Conservation (phyloP, 352 stramenopile genomes). For the Detonula confervacea region DNA sequence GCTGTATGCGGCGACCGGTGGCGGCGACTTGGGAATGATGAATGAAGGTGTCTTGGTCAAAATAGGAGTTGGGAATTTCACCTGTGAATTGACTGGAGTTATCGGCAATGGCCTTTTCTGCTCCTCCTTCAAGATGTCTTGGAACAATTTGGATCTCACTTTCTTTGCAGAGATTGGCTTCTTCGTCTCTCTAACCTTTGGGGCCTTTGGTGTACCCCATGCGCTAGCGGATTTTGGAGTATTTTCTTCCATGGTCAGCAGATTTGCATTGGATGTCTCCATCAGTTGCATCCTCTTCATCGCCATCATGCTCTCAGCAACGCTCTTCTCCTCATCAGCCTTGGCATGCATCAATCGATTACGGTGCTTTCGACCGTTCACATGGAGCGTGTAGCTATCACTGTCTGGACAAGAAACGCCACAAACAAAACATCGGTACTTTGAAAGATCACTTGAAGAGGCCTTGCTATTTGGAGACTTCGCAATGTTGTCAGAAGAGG, state of each 20-base stretch:
- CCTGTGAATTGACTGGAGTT: not conserved
- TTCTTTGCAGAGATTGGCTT: slow-evolving; percentile 10
- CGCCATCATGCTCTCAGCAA: slow-evolving; percentile 70
- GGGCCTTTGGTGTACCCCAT: no score
- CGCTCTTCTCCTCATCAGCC: slow-evolving; percentile 68
- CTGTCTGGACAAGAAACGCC: slow-evolving; percentile 71
- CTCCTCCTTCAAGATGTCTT: slow-evolving; percentile 53
- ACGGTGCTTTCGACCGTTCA: slow-evolving; percentile 81
- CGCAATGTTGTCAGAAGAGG: not conserved
- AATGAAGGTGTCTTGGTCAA: not conserved
- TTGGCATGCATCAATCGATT: slow-evolving; percentile 71
- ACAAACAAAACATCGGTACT: slow-evolving; percentile 71
- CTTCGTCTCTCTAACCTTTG: not conserved
- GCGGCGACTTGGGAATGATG: not conserved
- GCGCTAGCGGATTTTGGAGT: no score
- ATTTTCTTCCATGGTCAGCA: no score
- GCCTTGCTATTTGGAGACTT: not conserved
- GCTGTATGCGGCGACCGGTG: not conserved
- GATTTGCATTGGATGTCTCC: no score
- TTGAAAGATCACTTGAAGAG: slow-evolving; percentile 5
- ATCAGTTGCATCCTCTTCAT: slow-evolving; percentile 71
- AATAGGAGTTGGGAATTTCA: not conserved
- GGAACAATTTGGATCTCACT: slow-evolving; percentile 40
- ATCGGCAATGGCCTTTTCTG: slow-evolving; percentile 9
- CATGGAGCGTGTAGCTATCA: slow-evolving; percentile 72